Conservation (phyloP, 2,329 filamentous ascomycete genomes). For the Grosmannia huntii region DNA sequence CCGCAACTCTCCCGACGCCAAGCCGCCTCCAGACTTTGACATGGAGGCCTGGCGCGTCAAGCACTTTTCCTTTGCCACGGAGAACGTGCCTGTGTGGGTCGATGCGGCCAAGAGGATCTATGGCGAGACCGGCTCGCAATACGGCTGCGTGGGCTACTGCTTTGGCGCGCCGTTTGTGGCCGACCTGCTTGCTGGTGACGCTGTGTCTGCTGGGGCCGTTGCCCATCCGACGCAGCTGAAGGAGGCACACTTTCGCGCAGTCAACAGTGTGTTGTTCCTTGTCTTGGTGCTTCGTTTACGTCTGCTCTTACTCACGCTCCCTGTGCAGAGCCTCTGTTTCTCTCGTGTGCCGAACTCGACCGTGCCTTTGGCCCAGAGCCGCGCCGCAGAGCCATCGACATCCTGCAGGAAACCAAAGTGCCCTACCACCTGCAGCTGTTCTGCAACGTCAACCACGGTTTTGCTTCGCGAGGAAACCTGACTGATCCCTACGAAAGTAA, state of each 20-base stretch:
- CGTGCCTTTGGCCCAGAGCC: conserved; percentile 26
- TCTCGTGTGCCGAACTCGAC: conserved; percentile 33
- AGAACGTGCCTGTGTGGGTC: conserved; percentile 31
- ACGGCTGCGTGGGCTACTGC: conserved; percentile 28
- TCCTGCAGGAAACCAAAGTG: conserved; percentile 25
- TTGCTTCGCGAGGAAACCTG: conserved; percentile 10
- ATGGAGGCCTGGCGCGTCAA: conserved; percentile 34
- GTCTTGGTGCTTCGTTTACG: not conserved
- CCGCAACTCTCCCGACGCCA: conserved; percentile 13
- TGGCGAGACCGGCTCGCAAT: conserved; percentile 21
- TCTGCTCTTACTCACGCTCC: not conserved
- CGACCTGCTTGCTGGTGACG: conserved; percentile 23
- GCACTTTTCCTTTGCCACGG: conserved; percentile 27
- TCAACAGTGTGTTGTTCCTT: conserved; percentile 19
- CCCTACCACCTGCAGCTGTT: conserved; percentile 52
- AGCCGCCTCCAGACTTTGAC: conserved; percentile 27
- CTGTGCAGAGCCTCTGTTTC: conserved; percentile 25
- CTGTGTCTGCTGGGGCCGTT: conserved; percentile 31
- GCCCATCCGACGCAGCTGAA: conserved; percentile 37
- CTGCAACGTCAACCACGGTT: conserved; percentile 32
- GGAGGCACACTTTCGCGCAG: conserved; percentile 28
- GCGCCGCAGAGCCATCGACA: conserved; percentile 27
- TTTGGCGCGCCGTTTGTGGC: conserved; percentile 32
- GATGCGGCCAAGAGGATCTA: conserved; percentile 23
- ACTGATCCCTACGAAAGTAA: conserved; percentile 26